phyloP scores from a whole-genome alignment of 2,329 filamentous ascomycete genomes.

The Paraphoma chrysanthemicola region DNA sequence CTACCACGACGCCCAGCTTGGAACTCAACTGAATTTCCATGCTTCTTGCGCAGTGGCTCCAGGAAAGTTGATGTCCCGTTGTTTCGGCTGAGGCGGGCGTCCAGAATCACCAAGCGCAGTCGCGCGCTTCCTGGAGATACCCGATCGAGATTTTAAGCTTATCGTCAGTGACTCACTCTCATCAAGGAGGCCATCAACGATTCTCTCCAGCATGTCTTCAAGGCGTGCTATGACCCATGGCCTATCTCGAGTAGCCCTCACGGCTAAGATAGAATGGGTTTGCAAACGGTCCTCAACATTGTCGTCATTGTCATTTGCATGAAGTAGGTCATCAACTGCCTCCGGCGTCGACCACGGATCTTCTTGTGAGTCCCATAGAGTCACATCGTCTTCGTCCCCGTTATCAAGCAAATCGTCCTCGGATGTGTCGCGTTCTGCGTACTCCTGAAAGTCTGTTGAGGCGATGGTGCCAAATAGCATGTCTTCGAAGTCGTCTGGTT shows the following conservation, averaged over 20 bases:
- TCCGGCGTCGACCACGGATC: conserved; percentile 4
- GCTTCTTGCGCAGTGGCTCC: conserved; percentile 63
- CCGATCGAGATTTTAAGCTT: conserved; percentile 51
- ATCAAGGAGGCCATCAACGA: conserved; percentile 61
- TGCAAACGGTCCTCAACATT: not conserved
- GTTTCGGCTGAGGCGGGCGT: conserved; percentile 19
- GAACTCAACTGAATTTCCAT: conserved; percentile 61
- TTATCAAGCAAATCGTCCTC: conserved; percentile 34
- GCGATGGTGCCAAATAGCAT: conserved; percentile 35
- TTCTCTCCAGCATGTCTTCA: conserved; percentile 61
- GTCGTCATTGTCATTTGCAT: not conserved
- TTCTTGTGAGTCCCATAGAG: conserved; percentile 13
- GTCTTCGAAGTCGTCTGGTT: conserved; percentile 32
- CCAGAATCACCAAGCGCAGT: conserved; percentile 1
- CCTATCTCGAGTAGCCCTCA: conserved; percentile 21
- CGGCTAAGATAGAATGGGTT: no score
- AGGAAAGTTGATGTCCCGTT: conserved; percentile 56
- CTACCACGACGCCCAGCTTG: no score
- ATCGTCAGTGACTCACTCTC: conserved; percentile 57
- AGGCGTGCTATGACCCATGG: conserved; percentile 59
- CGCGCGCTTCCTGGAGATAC: conserved; percentile 25
- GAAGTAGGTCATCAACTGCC: not conserved
- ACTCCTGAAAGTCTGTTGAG: conserved; percentile 23
- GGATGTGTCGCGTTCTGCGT: conserved; percentile 16
- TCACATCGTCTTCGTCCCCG: conserved; percentile 3